Percentiles rank a stretch among this genome's conserved stretches.
phyloP scores from a whole-genome alignment of 1,139 yeast species.

The Pichia sp. region DNA sequence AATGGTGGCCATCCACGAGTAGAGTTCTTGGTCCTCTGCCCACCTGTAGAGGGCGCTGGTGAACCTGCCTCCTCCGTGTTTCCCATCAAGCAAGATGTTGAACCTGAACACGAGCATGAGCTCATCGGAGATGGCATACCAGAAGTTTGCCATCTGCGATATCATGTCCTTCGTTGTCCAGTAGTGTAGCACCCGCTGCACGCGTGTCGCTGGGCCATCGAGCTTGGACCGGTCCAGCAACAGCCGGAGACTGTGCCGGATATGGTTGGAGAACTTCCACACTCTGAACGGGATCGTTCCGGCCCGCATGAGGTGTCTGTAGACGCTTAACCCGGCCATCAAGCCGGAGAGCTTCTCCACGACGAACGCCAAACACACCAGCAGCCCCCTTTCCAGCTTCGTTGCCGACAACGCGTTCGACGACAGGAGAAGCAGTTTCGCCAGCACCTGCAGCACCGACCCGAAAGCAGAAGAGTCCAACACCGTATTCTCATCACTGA shows the following conservation, averaged over 20 bases:
- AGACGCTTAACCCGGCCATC: constrained; percentile 50
- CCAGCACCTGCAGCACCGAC: neutral
- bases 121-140: constrained; percentile 64
- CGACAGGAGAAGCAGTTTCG: neutral
- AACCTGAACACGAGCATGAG: constrained; percentile 50
- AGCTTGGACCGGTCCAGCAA: constrained; percentile 14
- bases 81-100: constrained; percentile 43
- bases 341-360: constrained; percentile 42
- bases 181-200: constrained; percentile 23
- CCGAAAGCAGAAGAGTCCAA: neutral
- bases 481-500: neutral
- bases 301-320: constrained; percentile 65
- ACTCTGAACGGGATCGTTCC: constrained; percentile 68
- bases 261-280: constrained; percentile 23
- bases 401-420: neutral
- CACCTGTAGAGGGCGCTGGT: constrained; percentile 11
- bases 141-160: constrained; percentile 49
- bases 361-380: constrained; percentile 23
- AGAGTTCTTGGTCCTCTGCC: constrained; percentile 44
- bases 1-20: constrained; percentile 64
- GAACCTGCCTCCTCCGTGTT: constrained; percentile 27
- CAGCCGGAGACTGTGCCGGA: constrained; percentile 15
- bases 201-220: constrained; percentile 15
- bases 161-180: constrained; percentile 43
- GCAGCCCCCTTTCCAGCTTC: constrained; percentile 1